Conservation (phyloP, 2,329 filamentous ascomycete species). For the Fusarium ramigenum region DNA sequence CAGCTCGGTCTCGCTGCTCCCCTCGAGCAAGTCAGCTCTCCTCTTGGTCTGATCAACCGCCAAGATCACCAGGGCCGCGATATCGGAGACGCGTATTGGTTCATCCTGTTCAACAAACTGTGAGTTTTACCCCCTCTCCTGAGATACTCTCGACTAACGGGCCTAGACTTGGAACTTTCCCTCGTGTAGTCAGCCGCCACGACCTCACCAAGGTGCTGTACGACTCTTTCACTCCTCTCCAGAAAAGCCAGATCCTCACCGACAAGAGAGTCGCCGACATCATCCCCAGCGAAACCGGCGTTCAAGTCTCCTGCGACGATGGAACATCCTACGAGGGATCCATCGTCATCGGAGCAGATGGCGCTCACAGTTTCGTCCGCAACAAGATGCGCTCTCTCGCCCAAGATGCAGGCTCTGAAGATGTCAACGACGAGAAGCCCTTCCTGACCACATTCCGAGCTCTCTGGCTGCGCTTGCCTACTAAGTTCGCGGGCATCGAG, state of each 20-base stretch:
- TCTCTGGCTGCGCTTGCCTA: conserved; percentile 49
- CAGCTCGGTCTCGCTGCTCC: conserved; percentile 46
- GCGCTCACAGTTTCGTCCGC: conserved; percentile 27
- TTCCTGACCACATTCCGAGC: conserved; percentile 46
- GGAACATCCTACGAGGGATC: conserved; percentile 32
- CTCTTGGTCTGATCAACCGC: conserved; percentile 32
- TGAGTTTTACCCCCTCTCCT: background rate
- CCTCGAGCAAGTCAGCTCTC: conserved; percentile 35
- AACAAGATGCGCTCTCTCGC: conserved; percentile 43
- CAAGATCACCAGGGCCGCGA: conserved; percentile 42
- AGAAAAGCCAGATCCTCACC: conserved; percentile 32
- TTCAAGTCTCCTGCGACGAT: conserved; percentile 29
- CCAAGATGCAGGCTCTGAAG: conserved; percentile 8
- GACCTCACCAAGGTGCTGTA: conserved; percentile 48
- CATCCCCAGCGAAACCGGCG: background rate
- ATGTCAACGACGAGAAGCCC: conserved; percentile 42
- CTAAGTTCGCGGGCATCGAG: background rate
- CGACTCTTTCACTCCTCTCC: conserved; percentile 41
- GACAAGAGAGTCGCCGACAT: conserved; percentile 35
- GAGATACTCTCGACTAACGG: background rate
- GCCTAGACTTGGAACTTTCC: conserved; percentile 39
- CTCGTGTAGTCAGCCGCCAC: conserved; percentile 48
- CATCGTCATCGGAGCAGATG: conserved; percentile 36
- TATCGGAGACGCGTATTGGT: conserved; percentile 39
- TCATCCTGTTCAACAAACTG: conserved; percentile 39